A percentile compares a stretch with the other conserved stretches of the same genome.
Conservation (phyloP, 352 stramenopile genomes). For the Globisporangium megalacanthum region DNA sequence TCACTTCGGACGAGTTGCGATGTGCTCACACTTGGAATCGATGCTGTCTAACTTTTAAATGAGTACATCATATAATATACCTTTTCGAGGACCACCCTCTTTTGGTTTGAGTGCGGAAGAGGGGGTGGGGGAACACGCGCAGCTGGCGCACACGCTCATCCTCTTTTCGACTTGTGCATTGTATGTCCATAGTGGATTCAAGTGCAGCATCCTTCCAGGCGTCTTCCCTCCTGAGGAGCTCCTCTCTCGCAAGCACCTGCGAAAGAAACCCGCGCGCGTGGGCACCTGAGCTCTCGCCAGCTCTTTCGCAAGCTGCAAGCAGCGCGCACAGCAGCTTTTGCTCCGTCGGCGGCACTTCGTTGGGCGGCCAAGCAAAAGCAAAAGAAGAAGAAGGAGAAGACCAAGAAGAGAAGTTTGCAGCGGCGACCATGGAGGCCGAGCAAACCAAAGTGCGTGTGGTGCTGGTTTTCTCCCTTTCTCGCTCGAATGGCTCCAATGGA, state of each 20-base stretch:
- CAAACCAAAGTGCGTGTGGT: conserved; percentile 12
- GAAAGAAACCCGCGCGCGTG: neutral
- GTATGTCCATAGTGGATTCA: neutral
- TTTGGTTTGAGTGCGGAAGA: no score
- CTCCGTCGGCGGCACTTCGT: conserved; percentile 11
- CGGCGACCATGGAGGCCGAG: conserved; percentile 12
- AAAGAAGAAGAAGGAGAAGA: conserved; percentile 4
- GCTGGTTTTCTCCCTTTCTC: conserved; percentile 1
- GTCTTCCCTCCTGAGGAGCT: neutral
- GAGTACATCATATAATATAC: no score
- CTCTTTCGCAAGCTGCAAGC: neutral
- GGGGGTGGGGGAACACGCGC: no score
- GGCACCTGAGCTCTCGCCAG: no score
- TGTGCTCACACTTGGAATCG: no score
- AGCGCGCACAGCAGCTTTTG: conserved; percentile 13
- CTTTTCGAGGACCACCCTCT: no score
- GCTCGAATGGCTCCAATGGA: neutral
- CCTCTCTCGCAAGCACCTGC: neutral
- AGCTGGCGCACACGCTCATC: no score
- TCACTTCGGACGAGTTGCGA: no score
- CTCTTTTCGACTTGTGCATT: no score
- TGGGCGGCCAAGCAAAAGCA: neutral
- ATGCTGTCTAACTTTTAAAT: no score
- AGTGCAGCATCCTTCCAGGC: neutral
- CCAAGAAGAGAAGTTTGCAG: neutral